Percentiles rank a stretch among this genome's conserved stretches.
These are phyloP conservation scores for Rosa persica DNA, from an alignment of 306 rosid genomes.

Conservation along the genomic window DNA sequence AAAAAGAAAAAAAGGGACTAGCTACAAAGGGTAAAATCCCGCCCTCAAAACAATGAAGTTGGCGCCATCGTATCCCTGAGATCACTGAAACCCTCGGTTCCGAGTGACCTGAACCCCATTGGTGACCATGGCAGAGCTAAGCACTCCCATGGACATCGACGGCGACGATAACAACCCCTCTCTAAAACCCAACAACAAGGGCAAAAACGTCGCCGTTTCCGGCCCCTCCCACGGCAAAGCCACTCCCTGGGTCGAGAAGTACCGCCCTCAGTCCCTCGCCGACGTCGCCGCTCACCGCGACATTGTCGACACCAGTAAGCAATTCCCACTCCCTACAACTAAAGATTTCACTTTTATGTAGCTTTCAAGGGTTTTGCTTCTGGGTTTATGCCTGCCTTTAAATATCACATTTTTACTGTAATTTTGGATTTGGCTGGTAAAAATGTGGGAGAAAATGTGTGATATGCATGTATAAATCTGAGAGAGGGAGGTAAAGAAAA, in stretches of 20 bases:
- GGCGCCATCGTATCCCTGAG: conserved; percentile 24
- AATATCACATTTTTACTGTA: neutral
- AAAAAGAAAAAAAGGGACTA: too few species aligned
- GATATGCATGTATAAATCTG: neutral
- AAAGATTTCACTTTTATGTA: neutral
- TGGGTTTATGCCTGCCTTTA: neutral
- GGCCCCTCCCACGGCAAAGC: conserved; percentile 40
- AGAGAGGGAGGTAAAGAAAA: neutral
- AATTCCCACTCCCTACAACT: neutral
- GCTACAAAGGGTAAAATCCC: neutral
- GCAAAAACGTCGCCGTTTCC: conserved; percentile 36
- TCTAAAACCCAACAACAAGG: conserved; percentile 40
- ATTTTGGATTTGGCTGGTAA: neutral
- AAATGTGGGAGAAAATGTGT: neutral
- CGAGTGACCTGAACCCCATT: neutral
- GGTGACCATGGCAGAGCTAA: conserved; percentile 45
- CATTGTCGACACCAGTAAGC: conserved; percentile 87
- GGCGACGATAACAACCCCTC: conserved; percentile 27
- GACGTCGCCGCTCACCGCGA: conserved; percentile 97
- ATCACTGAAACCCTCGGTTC: conserved; percentile 4
- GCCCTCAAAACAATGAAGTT: conserved; percentile 4
- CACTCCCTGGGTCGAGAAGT: conserved; percentile 90
- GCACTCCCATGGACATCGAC: conserved; percentile 65
- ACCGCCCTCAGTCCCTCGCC: conserved; percentile 89
- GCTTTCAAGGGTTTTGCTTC: neutral